Evolutionary conservation across 495 filamentous ascomycete genomes (phyloP), one percentile per base, ranked within the genome.

Genomic region (Penicillium cataractarum): DNA sequence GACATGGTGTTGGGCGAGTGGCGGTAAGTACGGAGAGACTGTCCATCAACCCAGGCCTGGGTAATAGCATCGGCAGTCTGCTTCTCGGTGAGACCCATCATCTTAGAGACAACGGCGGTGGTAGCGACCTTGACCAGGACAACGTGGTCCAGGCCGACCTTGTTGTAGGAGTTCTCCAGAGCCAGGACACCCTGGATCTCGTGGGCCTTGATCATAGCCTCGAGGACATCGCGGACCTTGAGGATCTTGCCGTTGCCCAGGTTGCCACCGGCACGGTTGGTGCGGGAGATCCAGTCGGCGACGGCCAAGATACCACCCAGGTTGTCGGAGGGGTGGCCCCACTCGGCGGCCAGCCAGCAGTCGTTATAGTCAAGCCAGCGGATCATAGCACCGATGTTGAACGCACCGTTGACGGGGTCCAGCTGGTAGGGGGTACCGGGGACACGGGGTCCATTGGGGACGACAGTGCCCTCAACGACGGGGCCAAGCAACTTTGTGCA

Each of bases 351-450:
- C 59, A 99, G 82, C 96, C 95, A 99, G 85, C 95, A 98, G 84
- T 99, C 95, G 74, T 99, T 99, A 86, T 97, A 99, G 78, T 99
- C 95, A 57, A 99, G 86, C 95, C 95, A 99, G 66, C 95, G 85
- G 78, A 99, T 97, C 88, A 95, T 96, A 64, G 96, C 88, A 61
- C 95, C 95, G 61, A 99, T 98, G 84, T 99, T 98, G 85, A 99
- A 99, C 58, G 95, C 95, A 44, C 91, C 95, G 63, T 93, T 90
- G 65, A 99, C 89, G 26, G 95, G 95, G 76, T 99, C 95, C 57
- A 99, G 87, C 75, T 96, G 87, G 81, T 96, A 97, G 52, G 88
- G 87, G 26, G 95, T 99, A 64, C 95, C 95, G 24, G 91, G 92
- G 19, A 99, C 92, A 67, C 88, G 90, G 67, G 92, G 90, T 65